These are phyloP conservation scores for Nemania sp. DNA, from an alignment of 2,329 filamentous ascomycete species.

Conservation along the genomic window DNA sequence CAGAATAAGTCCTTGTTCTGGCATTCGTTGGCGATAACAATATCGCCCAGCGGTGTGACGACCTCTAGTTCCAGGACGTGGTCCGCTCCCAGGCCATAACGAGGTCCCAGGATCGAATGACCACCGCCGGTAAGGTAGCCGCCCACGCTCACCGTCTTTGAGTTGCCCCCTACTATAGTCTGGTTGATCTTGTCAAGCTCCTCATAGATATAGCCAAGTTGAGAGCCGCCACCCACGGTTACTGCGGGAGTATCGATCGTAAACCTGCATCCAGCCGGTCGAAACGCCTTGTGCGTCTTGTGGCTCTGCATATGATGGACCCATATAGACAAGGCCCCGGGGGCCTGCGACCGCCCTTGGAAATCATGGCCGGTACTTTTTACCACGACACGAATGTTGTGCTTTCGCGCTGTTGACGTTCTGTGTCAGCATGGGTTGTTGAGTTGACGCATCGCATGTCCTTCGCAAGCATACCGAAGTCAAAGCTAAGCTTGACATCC, in stretches of 20 bases:
- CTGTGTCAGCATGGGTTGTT: neutral
- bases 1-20: conserved; percentile 65
- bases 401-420: conserved; percentile 42
- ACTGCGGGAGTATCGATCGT: conserved; percentile 54
- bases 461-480: conserved; percentile 47
- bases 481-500: conserved; percentile 45
- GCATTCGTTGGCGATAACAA: conserved; percentile 56
- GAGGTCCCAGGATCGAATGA: conserved; percentile 57
- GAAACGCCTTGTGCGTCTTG: conserved; percentile 46
- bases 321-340: conserved; percentile 60
- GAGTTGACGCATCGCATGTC: neutral
- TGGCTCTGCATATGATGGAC: conserved; percentile 52
- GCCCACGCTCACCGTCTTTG: conserved; percentile 60
- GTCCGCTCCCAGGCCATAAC: conserved; percentile 65
- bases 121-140: conserved; percentile 67
- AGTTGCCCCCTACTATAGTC: conserved; percentile 59
- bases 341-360: conserved; percentile 51
- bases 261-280: conserved; percentile 46
- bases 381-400: conserved; percentile 50
- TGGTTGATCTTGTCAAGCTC: conserved; percentile 50
- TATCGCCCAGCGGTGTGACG: conserved; percentile 56
- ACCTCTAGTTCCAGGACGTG: conserved; percentile 63
- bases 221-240: conserved; percentile 57
- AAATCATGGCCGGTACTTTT: conserved; percentile 53
- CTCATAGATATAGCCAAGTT: conserved; percentile 54